These are phyloP conservation scores for Fagus sylvatica DNA, from an alignment of 306 rosid species.

Conservation along the genomic window DNA sequence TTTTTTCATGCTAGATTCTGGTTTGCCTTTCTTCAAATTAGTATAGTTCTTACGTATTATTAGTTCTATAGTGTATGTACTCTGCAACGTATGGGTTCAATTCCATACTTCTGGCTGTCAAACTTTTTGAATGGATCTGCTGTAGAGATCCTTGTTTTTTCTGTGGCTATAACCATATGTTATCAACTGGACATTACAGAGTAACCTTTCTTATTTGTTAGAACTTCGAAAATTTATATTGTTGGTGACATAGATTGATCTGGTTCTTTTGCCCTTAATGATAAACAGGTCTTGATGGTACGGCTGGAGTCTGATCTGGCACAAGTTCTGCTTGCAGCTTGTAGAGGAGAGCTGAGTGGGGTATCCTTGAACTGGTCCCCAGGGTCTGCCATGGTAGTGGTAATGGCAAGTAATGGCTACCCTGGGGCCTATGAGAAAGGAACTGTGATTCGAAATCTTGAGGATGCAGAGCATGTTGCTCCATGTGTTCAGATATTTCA, in stretches of 20 bases:
- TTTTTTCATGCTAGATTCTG: neutral
- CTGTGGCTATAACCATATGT: neutral
- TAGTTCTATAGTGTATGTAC: neutral
- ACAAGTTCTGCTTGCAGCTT: slow-evolving; percentile 88
- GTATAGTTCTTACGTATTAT: neutral
- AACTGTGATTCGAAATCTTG: slow-evolving; percentile 70
- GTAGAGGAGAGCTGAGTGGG: slow-evolving; percentile 79
- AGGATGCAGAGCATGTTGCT: slow-evolving; percentile 73
- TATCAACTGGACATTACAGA: neutral
- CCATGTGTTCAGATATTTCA: slow-evolving; percentile 82
- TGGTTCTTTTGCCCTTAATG: slow-evolving; percentile 1
- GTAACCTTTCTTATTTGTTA: neutral
- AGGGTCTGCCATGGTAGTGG: slow-evolving; percentile 95
- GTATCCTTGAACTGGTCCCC: slow-evolving; percentile 84
- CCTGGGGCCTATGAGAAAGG: slow-evolving; percentile 90
- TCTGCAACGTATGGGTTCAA: neutral
- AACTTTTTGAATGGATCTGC: neutral
- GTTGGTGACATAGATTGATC: neutral
- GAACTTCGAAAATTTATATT: neutral
- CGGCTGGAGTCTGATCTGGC: slow-evolving; percentile 89
- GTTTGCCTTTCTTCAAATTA: neutral
- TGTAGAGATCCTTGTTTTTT: neutral
- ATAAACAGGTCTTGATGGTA: slow-evolving; percentile 80
- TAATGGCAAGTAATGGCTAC: slow-evolving; percentile 96
- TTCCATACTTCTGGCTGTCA: neutral